phyloP scores from a whole-genome alignment of 2,329 filamentous ascomycete species.

The Alternaria sp. region DNA sequence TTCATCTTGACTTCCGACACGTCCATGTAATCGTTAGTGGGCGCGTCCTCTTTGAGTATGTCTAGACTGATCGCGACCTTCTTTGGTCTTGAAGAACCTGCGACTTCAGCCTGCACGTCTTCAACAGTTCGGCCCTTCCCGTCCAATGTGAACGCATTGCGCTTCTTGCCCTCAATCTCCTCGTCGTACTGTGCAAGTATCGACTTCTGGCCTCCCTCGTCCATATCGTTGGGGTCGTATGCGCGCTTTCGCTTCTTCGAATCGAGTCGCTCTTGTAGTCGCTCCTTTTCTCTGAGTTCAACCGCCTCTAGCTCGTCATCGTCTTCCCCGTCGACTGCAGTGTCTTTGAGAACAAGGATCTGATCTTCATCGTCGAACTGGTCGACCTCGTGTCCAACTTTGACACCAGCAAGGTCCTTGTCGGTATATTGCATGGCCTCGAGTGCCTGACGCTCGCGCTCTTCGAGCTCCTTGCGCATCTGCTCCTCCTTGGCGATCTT shows the following conservation, averaged over 20 bases:
- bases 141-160: slow-evolving; percentile 86
- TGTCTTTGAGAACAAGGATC: slow-evolving; percentile 92
- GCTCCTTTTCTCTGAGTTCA: slow-evolving; percentile 73
- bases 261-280: slow-evolving; percentile 76
- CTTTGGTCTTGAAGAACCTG: slow-evolving; percentile 62
- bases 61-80: slow-evolving; percentile 79
- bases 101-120: slow-evolving; percentile 66
- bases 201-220: slow-evolving; percentile 66
- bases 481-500: slow-evolving; percentile 77
- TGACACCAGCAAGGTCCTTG: slow-evolving; percentile 86
- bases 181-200: slow-evolving; percentile 94
- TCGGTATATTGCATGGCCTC: slow-evolving; percentile 75
- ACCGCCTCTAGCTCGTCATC: slow-evolving; percentile 89
- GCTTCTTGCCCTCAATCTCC: slow-evolving; percentile 88
- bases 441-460: slow-evolving; percentile 69
- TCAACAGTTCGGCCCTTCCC: slow-evolving; percentile 70
- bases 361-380: slow-evolving; percentile 86
- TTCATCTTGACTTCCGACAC: slow-evolving; percentile 87
- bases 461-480: slow-evolving; percentile 77
- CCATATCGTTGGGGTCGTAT: slow-evolving; percentile 83
- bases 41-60: slow-evolving; percentile 67
- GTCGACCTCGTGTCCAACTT: slow-evolving; percentile 84
- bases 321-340: slow-evolving; percentile 79
- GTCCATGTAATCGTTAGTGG: slow-evolving; percentile 86
- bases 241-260: slow-evolving; percentile 88